Evolutionary conservation across 2,329 filamentous ascomycete genomes (phyloP).

Genomic region (Ambrosiella xylebori): DNA sequence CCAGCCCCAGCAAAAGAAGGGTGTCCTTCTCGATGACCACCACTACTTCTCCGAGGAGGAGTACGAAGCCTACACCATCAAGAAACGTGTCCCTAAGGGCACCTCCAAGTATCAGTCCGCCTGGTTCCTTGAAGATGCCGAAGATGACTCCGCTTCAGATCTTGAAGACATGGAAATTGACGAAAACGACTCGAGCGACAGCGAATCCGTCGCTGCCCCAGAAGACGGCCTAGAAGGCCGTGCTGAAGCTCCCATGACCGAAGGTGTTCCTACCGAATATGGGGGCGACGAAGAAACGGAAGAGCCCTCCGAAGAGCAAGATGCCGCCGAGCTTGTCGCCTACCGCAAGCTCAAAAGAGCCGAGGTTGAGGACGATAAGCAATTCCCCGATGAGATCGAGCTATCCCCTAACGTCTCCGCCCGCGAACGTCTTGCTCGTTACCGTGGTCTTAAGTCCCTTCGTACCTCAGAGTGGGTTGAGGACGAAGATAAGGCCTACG

Average conservation of each 20-base stretch:
- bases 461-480: constrained; percentile 78
- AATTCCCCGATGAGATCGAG: constrained; percentile 96
- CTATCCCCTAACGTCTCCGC: constrained; percentile 75
- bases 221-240: constrained; percentile 70
- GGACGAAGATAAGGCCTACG: constrained; percentile 67
- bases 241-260: constrained; percentile 53
- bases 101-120: constrained; percentile 89
- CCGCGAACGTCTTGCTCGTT: constrained; percentile 67
- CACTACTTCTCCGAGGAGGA: constrained; percentile 95
- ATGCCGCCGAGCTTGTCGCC: constrained; percentile 58
- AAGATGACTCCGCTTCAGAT: constrained; percentile 69
- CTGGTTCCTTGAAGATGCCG: constrained; percentile 73
- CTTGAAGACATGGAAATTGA: constrained; percentile 39
- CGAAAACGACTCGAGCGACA: constrained; percentile 35
- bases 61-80: constrained; percentile 37
- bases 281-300: constrained; percentile 86
- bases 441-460: constrained; percentile 82
- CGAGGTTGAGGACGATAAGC: constrained; percentile 75
- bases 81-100: constrained; percentile 68
- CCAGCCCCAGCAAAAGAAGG: constrained; percentile 44
- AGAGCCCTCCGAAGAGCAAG: constrained; percentile 66
- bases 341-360: constrained; percentile 63
- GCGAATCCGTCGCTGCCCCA: constrained; percentile 45
- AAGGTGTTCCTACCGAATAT: constrained; percentile 62
- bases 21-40: constrained; percentile 86